Percentiles rank a stretch among this genome's conserved stretches.
Conservation (phyloP, 176 grass and related monocot genomes). For the Triticum timopheevii region DNA sequence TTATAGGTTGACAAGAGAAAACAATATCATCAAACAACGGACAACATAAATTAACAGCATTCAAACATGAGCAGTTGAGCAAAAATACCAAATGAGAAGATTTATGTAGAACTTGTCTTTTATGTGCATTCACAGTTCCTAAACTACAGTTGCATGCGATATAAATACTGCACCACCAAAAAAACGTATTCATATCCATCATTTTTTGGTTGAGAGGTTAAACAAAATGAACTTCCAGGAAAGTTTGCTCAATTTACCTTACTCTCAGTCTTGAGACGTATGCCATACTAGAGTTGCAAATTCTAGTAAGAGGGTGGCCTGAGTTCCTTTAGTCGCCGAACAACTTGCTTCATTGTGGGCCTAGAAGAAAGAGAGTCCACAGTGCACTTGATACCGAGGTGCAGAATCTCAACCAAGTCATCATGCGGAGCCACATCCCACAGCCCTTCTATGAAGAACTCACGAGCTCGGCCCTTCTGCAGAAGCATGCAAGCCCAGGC, state of each 20-base stretch:
- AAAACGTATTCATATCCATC: background rate
- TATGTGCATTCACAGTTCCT: background rate
- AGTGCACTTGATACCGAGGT: slow-evolving; percentile 90
- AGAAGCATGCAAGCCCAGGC: slow-evolving; percentile 94
- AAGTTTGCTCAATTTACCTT: slow-evolving; percentile 30
- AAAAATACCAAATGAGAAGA: background rate
- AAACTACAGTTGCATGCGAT: background rate
- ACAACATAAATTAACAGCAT: background rate
- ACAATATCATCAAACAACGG: background rate
- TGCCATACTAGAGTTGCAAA: slow-evolving; percentile 4
- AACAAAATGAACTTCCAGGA: background rate
- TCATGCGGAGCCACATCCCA: slow-evolving; percentile 90
- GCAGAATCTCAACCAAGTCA: slow-evolving; percentile 88
- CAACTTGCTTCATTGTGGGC: slow-evolving; percentile 98
- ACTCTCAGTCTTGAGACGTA: background rate
- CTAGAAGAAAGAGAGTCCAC: slow-evolving; percentile 81
- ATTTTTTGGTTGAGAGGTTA: background rate
- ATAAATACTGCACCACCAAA: background rate
- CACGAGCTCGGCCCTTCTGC: slow-evolving; percentile 76
- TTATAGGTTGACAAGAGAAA: slow-evolving; percentile 13
- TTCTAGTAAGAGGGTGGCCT: slow-evolving; percentile 63
- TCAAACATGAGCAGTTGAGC: background rate
- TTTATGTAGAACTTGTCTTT: background rate
- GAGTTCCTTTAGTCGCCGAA: slow-evolving; percentile 81
- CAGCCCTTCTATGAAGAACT: slow-evolving; percentile 92